Conservation (phyloP, 176 grass and related monocot genomes). For the Paspalum vaginatum region DNA sequence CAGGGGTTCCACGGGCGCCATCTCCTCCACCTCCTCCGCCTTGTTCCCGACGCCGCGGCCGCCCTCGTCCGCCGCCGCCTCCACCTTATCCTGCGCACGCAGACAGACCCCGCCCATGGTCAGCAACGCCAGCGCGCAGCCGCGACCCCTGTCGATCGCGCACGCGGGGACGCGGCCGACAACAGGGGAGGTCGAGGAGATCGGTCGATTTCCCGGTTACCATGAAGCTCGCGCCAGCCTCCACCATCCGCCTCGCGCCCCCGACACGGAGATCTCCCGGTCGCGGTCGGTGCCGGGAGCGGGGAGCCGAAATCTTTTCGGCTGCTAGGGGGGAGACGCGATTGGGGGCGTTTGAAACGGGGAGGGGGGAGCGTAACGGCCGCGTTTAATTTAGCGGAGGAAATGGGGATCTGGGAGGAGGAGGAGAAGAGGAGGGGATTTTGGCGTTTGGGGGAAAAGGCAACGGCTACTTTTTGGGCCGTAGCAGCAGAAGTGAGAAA, state of each 20-base stretch:
- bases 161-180: neutral
- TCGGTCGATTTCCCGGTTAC: constrained; percentile 34
- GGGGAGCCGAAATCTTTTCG: neutral
- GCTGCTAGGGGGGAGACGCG: neutral
- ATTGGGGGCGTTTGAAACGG: constrained; percentile 41
- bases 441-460: constrained; percentile 15
- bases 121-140: neutral
- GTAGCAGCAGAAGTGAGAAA: neutral
- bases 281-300: neutral
- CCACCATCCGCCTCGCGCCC: constrained; percentile 38
- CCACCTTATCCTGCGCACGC: constrained; percentile 49
- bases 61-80: neutral
- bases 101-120: neutral
- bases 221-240: constrained; percentile 47
- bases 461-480: constrained; percentile 54
- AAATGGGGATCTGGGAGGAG: neutral
- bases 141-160: neutral
- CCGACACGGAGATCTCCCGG: no score
- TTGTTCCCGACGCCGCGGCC: neutral
- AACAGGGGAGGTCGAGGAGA: neutral
- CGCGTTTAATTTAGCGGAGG: constrained; percentile 4
- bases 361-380: neutral
- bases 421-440: neutral
- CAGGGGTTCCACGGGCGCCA: constrained; percentile 55
- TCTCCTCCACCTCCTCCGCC: neutral